Base-by-base conservation (phyloP, 495 filamentous ascomycete genomes). In the Parmelia sp. region DNA sequence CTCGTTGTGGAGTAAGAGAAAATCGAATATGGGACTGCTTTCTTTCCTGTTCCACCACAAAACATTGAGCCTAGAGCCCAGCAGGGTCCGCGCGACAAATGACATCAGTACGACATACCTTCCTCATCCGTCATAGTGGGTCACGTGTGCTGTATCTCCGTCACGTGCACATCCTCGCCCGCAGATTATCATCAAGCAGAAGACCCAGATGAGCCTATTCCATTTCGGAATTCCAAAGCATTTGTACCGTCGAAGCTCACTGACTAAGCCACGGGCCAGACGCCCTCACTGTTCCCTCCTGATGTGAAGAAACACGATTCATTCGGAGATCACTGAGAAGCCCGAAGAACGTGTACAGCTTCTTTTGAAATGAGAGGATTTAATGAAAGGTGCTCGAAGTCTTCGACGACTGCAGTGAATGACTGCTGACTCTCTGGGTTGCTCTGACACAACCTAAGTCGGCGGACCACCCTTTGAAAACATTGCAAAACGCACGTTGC, bases 61-160 rank as follows among this genome's bases (percentile, higher is more conserved):
- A 12, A 19, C 11, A 51, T 51, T 14, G 12, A 51, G 23, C 47
- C 15, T 25, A 51, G 1, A 15, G 29, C 6, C 12, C 11, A 12
- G 3, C 10, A 33, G 19, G 11, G 31, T 25, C 40, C 45, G 7
- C 8, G 36, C 51, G 39, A 27, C 12, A 19, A 36, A 27, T 63
- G 61, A 63, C 61, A 57, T 57, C 61, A 63, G 25, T n/a, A n/a
- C n/a, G n/a, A n/a, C n/a, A n/a, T n/a, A 63, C 19, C 42, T 63
- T 25, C 51, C 51, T 45, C 21, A 63, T 45, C 44, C 39, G 61
- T 44, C 39, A 55, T 21, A 45, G n/a, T 19, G 4, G 19, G 35
- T 36, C 35, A 36, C 35, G 35, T 36, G 35, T 10, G 5, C 10
- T 10, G n/a, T n/a, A n/a, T n/a, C 37, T 4, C 44, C 21, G 51